Evolutionary conservation across 306 rosid genomes (phyloP), one percentile per base, ranked within the genome.

Genomic region (Aeschynomene evenia): DNA sequence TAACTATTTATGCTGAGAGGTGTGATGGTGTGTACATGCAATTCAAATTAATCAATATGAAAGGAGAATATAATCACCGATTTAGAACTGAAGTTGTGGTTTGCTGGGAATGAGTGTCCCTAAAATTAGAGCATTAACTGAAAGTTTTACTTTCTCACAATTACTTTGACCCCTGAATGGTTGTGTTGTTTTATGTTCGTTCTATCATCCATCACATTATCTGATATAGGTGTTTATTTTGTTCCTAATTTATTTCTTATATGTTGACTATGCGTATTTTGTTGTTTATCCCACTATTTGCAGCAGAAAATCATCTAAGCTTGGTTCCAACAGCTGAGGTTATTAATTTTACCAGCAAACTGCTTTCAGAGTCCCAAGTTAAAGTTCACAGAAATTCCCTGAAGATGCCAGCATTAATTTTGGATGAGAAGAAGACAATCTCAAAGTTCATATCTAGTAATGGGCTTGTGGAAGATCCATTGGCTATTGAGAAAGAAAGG

Each of bases 381-480:
- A 81, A 76, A 77, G 54, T 31, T 76, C 77, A 73, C 72, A 81
- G 97, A 63, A 76, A 78, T 67, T 51, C 74, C 24, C 80, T 95
- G 80, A 89, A 87, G 84, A 95, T 95, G 99, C 99, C 99, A 10
- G 85, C 95, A 48, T 76, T 91, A 51, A 87, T 91, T 66, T 74
- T 91, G 86, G 96, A 95, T 72, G 77, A 84, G 42, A 86, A 82
- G 77, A 91, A 86, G 86, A 48, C 26, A 24, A 56, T 53, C 16
- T 83, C 87, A 0, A 89, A 88, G 82, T 95, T 95, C 52, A 49
- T 82, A 51, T 87, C 96, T 58, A 66, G 77, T 54, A 95, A 95
- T 81, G 96, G 96, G 63, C 77, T 95, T 71, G 85, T 95, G 62
- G 93, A 91, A 71, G 99, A 95, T 85, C 95, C 99, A 24, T 71